Evolutionary conservation across 345 rosid genomes (phyloP).

Genomic region (Iberis pinnata): DNA sequence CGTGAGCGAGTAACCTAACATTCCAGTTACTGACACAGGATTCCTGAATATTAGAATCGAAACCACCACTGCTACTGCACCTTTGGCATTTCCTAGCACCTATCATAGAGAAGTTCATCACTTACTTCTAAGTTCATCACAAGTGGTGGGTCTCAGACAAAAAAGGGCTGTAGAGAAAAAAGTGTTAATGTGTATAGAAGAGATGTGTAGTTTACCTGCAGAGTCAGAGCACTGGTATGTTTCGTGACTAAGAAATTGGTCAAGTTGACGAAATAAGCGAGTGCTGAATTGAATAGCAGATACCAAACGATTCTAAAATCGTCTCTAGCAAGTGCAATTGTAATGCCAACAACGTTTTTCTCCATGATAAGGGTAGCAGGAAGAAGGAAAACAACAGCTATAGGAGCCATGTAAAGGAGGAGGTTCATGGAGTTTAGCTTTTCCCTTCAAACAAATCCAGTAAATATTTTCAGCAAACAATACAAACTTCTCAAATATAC

Average conservation of each 20-base stretch:
- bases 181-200: not conserved
- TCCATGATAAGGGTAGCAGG: constrained; percentile 49
- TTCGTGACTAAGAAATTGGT: constrained; percentile 56
- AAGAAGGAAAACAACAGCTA: constrained; percentile 46
- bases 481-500: not conserved
- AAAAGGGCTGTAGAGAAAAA: not conserved
- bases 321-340: constrained; percentile 44
- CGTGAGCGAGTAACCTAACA: constrained; percentile 53
- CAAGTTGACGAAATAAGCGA: constrained; percentile 50
- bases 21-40: constrained; percentile 49
- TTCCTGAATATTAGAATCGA: constrained; percentile 51
- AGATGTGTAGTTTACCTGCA: constrained; percentile 34
- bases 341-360: constrained; percentile 39
- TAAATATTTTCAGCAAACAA: constrained; percentile 5
- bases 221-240: constrained; percentile 51
- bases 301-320: constrained; percentile 42
- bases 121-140: not conserved
- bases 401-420: constrained; percentile 50
- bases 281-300: constrained; percentile 45
- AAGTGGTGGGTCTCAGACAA: not conserved
- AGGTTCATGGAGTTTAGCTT: constrained; percentile 55
- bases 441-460: constrained; percentile 35
- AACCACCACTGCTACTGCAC: constrained; percentile 53
- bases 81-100: constrained; percentile 66
- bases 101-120: constrained; percentile 20